Evolutionary conservation across 306 rosid species (phyloP), one percentile per base, ranked within the genome.

Genomic region (Begonia loranthoides): DNA sequence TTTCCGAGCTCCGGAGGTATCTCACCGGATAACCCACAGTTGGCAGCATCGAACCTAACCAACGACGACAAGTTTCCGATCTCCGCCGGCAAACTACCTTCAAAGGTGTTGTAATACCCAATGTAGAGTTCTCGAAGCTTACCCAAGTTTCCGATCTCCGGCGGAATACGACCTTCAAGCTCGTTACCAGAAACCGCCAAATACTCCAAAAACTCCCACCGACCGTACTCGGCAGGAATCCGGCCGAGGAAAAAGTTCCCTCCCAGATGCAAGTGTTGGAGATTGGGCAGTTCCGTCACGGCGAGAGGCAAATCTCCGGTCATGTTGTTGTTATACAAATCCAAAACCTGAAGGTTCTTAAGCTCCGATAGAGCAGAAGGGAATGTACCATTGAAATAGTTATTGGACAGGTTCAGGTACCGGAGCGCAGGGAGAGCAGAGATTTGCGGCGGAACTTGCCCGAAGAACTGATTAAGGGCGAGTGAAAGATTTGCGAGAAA

Each of bases 231-330:
- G 12, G 73, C 58, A 3, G 97, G 97, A 75, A 89, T 89, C 71
- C 40, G 58, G n/a, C 97, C 97, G 13, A 64, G 5, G 62, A 89
- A 89, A 60, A 70, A 89, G 76, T 85, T 89, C 0, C 97, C 97
- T 0, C 97, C 97, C 39, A 89, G 80, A 65, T 89, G 97, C 70
- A 89, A 69, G 57, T 89, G 97, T 5, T 79, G 94, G n/a, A 89
- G 87, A 38, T 56, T 82, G 11, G 61, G 65, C 67, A 89, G 59
- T 38, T 70, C 49, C 0, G 74, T 56, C 6, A 82, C 94, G 3
- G 70, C 55, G 2, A 76, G 62, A 1, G 97, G 97, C 47, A 89
- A 73, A 1, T 48, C 65, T 0, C 97, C 97, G 28, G 90, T 82
- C 73, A 89, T 53, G 57, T 89, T 89, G 54, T 89, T 89, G 70